A percentile compares a stretch with the other conserved stretches of the same genome.
phyloP scores from a whole-genome alignment of 352 stramenopile species.

The Phytophthora europaea region DNA sequence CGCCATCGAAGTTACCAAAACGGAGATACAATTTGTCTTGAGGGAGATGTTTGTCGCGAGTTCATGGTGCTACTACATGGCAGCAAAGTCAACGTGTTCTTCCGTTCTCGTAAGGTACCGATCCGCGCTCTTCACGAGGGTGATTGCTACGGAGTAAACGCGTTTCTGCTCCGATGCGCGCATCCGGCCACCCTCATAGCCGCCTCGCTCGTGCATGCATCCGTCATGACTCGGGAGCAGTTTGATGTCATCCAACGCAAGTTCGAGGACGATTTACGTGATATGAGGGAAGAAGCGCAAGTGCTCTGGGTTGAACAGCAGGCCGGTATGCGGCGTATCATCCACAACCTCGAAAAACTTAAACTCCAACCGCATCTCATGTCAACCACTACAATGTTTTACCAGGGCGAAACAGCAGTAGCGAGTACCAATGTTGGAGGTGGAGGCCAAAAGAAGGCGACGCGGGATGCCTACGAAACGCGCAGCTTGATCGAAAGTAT shows the following conservation, averaged over 20 bases:
- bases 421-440: not conserved
- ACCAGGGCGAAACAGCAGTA: conserved; percentile 46
- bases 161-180: conserved; percentile 63
- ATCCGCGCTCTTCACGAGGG: conserved; percentile 68
- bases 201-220: conserved; percentile 63
- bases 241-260: conserved; percentile 76
- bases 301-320: conserved; percentile 55
- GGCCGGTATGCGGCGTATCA: conserved; percentile 39
- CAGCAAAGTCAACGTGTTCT: conserved; percentile 74
- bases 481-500: conserved; percentile 35
- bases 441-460: not conserved
- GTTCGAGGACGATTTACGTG: conserved; percentile 62
- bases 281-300: conserved; percentile 63
- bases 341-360: conserved; percentile 54
- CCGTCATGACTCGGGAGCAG: conserved; percentile 78
- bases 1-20: conserved; percentile 77
- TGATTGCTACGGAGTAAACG: conserved; percentile 75
- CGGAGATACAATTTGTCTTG: conserved; percentile 72
- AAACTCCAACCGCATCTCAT: conserved; percentile 72
- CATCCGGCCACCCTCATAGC: conserved; percentile 63
- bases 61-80: conserved; percentile 75
- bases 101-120: conserved; percentile 52
- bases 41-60: conserved; percentile 77
- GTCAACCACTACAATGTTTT: conserved; percentile 61
- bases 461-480: conserved; percentile 24